A percentile compares a stretch with the other conserved stretches of the same genome.
Conservation (phyloP, 805 yeast species). For the Starmerella ratchasimensis region DNA sequence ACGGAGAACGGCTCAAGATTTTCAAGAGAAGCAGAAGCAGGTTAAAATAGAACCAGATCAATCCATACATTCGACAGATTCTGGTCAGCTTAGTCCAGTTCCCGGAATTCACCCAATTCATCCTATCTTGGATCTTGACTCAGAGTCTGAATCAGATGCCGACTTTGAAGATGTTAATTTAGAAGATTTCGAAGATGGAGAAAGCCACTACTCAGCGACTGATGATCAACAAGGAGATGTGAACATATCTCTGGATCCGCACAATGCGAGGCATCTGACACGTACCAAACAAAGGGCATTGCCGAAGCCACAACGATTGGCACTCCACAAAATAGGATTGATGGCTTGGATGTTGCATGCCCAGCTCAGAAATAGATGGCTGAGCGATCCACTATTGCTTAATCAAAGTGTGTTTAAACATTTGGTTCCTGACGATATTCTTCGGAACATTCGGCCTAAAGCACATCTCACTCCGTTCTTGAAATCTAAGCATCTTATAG, state of each 20-base stretch:
- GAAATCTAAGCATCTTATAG: conserved; percentile 55
- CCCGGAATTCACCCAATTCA: background rate
- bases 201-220: background rate
- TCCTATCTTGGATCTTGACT: background rate
- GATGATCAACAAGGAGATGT: conserved; percentile 3
- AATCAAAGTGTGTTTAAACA: conserved; percentile 27
- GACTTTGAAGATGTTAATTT: conserved; percentile 21
- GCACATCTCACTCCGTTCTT: conserved; percentile 34
- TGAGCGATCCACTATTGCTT: conserved; percentile 37
- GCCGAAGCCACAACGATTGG: conserved; percentile 28
- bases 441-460: conserved; percentile 37
- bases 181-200: conserved; percentile 1
- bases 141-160: conserved; percentile 12
- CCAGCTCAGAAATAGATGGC: conserved; percentile 58
- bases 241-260: conserved; percentile 6
- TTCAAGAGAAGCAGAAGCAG: too few relatives aligned
- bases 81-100: too few relatives aligned
- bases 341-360: conserved; percentile 55
- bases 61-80: too few relatives aligned
- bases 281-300: conserved; percentile 1
- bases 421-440: conserved; percentile 36
- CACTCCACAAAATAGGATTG: conserved; percentile 46
- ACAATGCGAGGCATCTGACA: conserved; percentile 3
- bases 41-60: too few relatives aligned
- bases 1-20: too few relatives aligned